Conservation (phyloP, 306 rosid species). For the Dalbergia cochinchinensis region DNA sequence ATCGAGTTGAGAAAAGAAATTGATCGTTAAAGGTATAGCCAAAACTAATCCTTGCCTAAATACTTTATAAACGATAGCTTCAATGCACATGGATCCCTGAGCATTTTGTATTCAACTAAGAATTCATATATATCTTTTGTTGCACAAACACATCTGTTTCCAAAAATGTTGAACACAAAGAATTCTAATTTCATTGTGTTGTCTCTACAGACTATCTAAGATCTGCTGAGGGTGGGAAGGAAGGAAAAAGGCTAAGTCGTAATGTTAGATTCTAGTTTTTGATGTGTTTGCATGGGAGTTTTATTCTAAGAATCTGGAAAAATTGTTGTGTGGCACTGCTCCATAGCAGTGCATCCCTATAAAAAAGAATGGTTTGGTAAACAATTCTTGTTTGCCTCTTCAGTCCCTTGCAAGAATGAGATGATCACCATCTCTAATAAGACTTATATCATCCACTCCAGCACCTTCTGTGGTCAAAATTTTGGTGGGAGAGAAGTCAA, state of each 20-base stretch:
- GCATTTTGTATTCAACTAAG: background rate
- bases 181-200: background rate
- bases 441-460: constrained; percentile 64
- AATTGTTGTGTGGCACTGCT: background rate
- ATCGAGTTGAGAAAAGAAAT: no score
- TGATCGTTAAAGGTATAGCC: background rate
- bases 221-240: background rate
- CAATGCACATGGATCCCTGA: background rate
- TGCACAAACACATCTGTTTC: background rate
- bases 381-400: constrained; percentile 22
- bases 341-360: constrained; percentile 4
- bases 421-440: constrained; percentile 74
- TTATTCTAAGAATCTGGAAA: background rate
- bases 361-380: background rate
- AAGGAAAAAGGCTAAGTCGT: background rate
- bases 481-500: constrained; percentile 54
- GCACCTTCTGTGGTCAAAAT: constrained; percentile 67
- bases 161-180: background rate
- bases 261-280: background rate
- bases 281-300: background rate
- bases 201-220: background rate
- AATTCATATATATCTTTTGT: background rate
- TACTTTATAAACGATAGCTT: no score
- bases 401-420: constrained; percentile 51
- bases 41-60: background rate